A percentile compares a stretch with the other conserved stretches of the same genome.
Conservation (phyloP, 441 rosid species). For the Raphanus hybrid region DNA sequence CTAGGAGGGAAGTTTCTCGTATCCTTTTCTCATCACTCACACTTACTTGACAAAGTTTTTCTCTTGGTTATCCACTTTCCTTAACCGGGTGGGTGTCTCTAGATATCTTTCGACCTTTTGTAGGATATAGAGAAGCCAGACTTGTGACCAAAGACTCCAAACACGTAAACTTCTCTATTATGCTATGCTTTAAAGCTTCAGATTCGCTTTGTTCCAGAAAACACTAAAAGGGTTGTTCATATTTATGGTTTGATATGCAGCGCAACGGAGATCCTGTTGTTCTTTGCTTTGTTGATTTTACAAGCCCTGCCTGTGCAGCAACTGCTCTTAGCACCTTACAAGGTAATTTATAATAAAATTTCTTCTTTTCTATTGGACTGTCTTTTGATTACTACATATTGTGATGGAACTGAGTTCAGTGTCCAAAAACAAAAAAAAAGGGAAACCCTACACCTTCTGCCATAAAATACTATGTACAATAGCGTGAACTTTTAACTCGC, state of each 20-base stretch:
- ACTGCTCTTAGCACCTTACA: constrained; percentile 91
- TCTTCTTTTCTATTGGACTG: constrained; percentile 13
- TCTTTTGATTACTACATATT: not conserved
- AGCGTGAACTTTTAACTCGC: too few species aligned
- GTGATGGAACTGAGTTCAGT: constrained; percentile 3
- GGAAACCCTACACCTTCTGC: not conserved
- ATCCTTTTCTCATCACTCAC: constrained; percentile 53
- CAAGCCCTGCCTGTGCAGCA: constrained; percentile 84
- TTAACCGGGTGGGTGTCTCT: not conserved
- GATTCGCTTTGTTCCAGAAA: too few species aligned
- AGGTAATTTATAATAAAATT: constrained; percentile 54
- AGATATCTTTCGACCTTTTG: constrained; percentile 93
- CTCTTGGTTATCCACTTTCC: too few species aligned
- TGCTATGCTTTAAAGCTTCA: not conserved
- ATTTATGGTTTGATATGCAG: too few species aligned
- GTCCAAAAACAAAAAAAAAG: not conserved
- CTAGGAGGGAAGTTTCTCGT: constrained; percentile 92
- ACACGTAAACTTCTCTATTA: constrained; percentile 51
- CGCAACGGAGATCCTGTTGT: constrained; percentile 78
- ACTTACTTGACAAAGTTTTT: too few species aligned
- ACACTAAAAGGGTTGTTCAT: too few species aligned
- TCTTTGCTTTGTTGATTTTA: constrained; percentile 90
- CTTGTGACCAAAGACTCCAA: constrained; percentile 82
- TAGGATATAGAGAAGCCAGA: constrained; percentile 87
- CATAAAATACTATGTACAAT: too few species aligned